Evolutionary conservation across 1,139 yeast genomes (phyloP).

Genomic region (Zygosaccharomyces pseudobailii): DNA sequence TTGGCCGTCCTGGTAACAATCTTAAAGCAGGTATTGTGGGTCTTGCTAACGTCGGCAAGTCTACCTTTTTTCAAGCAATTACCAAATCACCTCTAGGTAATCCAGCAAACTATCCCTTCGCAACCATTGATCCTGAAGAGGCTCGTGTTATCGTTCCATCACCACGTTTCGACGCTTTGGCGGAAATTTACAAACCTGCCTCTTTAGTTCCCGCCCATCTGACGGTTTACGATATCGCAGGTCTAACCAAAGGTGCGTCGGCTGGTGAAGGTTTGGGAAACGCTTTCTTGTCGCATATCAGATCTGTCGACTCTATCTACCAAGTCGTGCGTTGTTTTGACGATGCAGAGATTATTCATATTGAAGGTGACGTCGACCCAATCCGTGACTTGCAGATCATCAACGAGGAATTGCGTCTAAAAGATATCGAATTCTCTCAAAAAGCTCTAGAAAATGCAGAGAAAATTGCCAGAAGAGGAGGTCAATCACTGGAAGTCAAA

Average conservation of each 20-base stretch:
- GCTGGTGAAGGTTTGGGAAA: conserved; percentile 98
- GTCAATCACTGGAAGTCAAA: conserved; percentile 92
- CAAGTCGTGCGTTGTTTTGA: conserved; percentile 98
- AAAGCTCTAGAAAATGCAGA: conserved; percentile 85
- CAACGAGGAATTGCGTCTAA: conserved; percentile 85
- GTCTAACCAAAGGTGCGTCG: conserved; percentile 95
- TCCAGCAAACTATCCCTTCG: conserved; percentile 98
- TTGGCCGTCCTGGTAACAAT: conserved; percentile 98
- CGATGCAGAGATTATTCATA: conserved; percentile 96
- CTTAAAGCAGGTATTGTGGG: conserved; percentile 97
- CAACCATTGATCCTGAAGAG: conserved; percentile 98
- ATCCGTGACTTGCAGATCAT: conserved; percentile 91
- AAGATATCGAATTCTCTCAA: conserved; percentile 92
- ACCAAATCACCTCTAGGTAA: conserved; percentile 91
- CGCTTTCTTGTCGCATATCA: conserved; percentile 93
- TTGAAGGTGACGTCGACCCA: conserved; percentile 97
- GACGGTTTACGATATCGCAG: conserved; percentile 96
- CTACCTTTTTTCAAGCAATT: conserved; percentile 83
- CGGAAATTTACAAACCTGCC: conserved; percentile 69
- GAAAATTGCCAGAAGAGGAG: conserved; percentile 88
- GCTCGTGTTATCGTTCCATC: conserved; percentile 97
- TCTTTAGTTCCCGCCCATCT: conserved; percentile 88
- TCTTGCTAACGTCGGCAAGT: conserved; percentile 94
- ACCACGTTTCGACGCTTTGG: conserved; percentile 73
- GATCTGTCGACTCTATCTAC: conserved; percentile 97